These are phyloP conservation scores for Daldinia bambusicola DNA, from an alignment of 495 filamentous ascomycete genomes.

Conservation along the genomic window DNA sequence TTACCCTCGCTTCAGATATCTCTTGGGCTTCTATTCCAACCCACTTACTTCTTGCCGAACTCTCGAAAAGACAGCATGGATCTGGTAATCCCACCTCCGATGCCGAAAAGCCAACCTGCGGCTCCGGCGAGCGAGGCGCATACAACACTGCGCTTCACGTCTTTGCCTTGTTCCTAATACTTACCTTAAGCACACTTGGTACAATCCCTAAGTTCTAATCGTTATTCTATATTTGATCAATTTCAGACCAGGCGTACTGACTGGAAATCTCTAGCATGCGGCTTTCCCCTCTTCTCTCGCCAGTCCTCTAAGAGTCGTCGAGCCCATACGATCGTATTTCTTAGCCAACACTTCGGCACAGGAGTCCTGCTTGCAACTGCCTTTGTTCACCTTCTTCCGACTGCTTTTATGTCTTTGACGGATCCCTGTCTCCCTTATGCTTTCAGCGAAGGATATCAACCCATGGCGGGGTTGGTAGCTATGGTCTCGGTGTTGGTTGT, in stretches of 20 bases:
- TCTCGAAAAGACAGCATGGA: constrained; percentile 57
- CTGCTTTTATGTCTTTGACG: constrained; percentile 81
- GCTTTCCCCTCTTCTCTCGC: constrained; percentile 66
- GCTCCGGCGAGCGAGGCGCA: constrained; percentile 65
- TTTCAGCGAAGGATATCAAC: constrained; percentile 77
- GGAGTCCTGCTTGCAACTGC: constrained; percentile 90
- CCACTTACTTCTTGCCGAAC: constrained; percentile 61
- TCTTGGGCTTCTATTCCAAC: constrained; percentile 63
- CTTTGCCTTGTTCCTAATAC: constrained; percentile 79
- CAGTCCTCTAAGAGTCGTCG: constrained; percentile 57
- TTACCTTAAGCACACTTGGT: constrained; percentile 78
- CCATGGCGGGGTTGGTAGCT: constrained; percentile 80
- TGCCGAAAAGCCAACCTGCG: constrained; percentile 64
- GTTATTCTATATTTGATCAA: constrained; percentile 25
- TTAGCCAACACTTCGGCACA: constrained; percentile 86
- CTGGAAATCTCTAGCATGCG: constrained; percentile 59
- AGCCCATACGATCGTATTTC: constrained; percentile 68
- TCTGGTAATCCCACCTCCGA: constrained; percentile 40
- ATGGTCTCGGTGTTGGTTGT: constrained; percentile 82
- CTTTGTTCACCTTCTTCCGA: constrained; percentile 86
- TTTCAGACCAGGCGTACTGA: constrained; percentile 20
- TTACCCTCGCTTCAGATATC: constrained; percentile 21
- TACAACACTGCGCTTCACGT: constrained; percentile 79
- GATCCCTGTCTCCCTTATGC: constrained; percentile 80
- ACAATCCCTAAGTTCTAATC: constrained; percentile 32